These are phyloP conservation scores for Buxus sempervirens DNA, from an alignment of 164 flowering plant genomes.

Conservation along the genomic window DNA sequence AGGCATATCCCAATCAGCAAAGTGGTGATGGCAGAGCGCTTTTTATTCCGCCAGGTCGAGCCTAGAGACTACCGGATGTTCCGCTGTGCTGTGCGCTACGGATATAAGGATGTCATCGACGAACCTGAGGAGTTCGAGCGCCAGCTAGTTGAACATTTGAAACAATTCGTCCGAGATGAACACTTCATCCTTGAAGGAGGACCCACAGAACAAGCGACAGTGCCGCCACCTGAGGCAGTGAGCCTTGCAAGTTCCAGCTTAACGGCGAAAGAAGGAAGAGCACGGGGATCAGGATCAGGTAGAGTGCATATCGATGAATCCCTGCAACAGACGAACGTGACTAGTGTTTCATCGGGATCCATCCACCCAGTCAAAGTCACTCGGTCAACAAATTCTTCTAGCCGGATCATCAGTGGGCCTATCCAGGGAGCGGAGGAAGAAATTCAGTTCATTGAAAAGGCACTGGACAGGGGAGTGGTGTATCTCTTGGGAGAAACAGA, in stretches of 20 bases:
- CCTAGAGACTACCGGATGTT: constrained; percentile 53
- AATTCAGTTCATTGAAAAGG: constrained; percentile 44
- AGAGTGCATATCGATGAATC: constrained; percentile 26
- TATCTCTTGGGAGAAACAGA: constrained; percentile 74
- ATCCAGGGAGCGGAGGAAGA: constrained; percentile 46
- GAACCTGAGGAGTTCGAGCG: constrained; percentile 46
- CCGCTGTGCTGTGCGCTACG: constrained; percentile 70
- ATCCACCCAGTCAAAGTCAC: constrained; percentile 15
- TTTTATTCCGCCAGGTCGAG: constrained; percentile 54
- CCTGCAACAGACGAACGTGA: constrained; percentile 12
- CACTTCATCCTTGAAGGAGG: constrained; percentile 29
- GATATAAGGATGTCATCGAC: constrained; percentile 49
- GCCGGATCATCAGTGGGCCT: constrained; percentile 14
- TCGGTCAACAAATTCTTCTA: constrained; percentile 31
- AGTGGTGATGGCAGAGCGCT: constrained; percentile 57
- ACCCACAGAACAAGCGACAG: constrained; percentile 8
- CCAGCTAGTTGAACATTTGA: constrained; percentile 43
- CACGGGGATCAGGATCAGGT: constrained; percentile 17
- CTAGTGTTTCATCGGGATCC: constrained; percentile 36
- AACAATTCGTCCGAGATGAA: constrained; percentile 51
- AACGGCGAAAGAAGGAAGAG: constrained; percentile 16
- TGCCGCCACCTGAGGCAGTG: constrained; percentile 13
- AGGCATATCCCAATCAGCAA: constrained; percentile 61
- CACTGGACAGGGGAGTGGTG: constrained; percentile 57
- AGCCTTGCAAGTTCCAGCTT: constrained; percentile 17